Base-by-base conservation (phyloP, 2,329 filamentous ascomycete species). In the Aspergillus aculeatus region DNA sequence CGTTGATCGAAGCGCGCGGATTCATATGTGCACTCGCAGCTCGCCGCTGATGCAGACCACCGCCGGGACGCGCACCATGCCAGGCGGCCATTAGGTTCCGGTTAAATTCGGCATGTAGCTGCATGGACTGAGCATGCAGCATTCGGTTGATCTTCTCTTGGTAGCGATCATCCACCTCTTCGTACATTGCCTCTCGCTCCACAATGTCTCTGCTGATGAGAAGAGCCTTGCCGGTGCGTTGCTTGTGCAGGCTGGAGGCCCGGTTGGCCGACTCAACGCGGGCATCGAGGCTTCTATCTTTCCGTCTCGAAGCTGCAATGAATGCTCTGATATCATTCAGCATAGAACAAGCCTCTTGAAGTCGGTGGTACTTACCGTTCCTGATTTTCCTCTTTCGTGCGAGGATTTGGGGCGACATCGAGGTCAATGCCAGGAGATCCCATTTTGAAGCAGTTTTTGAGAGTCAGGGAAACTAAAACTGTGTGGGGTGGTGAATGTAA, bases 111-210 rank as follows among this genome's bases (percentile, higher is more conserved):
- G 71, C 69, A 60, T 77, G 71, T 51, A 77, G 70, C 61, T 75
- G 70, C 65, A 69, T 64, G 60, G 72, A 76, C 62, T 77, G 74
- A 4, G 69, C 71, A 47, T 76, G 73, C 51, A 77, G 66, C 68
- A 76, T 73, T n/a, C 69, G 71, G 47, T 74, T 71, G 32, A 74
- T 71, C 58, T 76, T 77, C 54, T 76, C 73, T 57, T 75, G 73
- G 52, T 76, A 76, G 58, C 93, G 90, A 66, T 96, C 91, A 56
- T 96, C 92, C 70, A 96, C 91, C 75, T 96, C 93, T 70, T 96
- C 92, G 72, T 97, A 97, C 91, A 96, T 96, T 73, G 96, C 92
- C 73, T 96, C 93, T 63, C 91, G 92, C 66, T 90, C 81, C 12
- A 96, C 92, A 76, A 95, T 92, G 69, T 95, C 85, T 74, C 93